A percentile compares a stretch with the other conserved stretches of the same genome.
Evolutionary conservation across 83 land plant genomes (phyloP).

Genomic region (Thuja plicata): DNA sequence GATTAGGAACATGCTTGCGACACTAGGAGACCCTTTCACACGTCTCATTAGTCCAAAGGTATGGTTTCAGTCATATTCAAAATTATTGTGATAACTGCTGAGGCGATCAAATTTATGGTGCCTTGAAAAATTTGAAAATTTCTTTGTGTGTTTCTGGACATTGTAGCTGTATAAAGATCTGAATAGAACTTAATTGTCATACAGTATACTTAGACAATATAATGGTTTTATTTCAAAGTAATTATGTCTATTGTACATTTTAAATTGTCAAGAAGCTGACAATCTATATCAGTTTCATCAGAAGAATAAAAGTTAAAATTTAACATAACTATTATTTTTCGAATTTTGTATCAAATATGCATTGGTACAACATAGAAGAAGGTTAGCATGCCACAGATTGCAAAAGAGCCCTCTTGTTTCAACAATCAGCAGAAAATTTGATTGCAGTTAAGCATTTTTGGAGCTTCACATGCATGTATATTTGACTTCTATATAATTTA

Average conservation of each 20-base stretch:
- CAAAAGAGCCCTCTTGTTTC: neutral
- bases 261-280: neutral
- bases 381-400: neutral
- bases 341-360: neutral
- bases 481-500: neutral
- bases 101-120: neutral
- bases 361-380: neutral
- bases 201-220: neutral
- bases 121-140: neutral
- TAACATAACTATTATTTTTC: neutral
- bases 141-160: neutral
- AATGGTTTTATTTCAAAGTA: neutral
- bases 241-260: neutral
- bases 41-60: slow-evolving; percentile 95
- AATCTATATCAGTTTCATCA: neutral
- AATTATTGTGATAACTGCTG: neutral
- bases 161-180: neutral
- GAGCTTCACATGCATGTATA: neutral
- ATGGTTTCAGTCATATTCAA: neutral
- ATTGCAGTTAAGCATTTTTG: neutral
- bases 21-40: slow-evolving; percentile 97
- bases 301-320: neutral
- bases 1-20: slow-evolving; percentile 85
- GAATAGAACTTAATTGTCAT: neutral
- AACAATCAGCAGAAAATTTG: neutral